Conservation (phyloP, 257 asterid genomes). For the Solanum paucissectum region DNA sequence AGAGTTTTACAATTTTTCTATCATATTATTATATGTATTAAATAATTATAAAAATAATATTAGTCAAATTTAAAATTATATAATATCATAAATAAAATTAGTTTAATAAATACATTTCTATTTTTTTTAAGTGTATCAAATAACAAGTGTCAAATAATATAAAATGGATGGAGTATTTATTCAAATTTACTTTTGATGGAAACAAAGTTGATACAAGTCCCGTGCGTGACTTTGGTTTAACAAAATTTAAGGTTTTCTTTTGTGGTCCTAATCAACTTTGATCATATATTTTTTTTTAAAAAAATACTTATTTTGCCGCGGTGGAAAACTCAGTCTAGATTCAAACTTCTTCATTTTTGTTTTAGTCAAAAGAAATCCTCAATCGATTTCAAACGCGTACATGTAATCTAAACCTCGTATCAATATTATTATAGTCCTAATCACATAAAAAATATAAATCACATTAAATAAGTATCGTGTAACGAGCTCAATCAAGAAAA, state of each 20-base stretch:
- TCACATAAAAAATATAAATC: not conserved
- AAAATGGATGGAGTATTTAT: not conserved
- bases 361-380: no score
- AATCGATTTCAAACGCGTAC: not conserved
- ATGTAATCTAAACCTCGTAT: not conserved
- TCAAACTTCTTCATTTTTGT: not conserved
- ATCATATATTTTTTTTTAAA: not conserved
- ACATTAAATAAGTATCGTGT: not conserved
- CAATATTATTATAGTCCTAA: not conserved
- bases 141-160: not conserved
- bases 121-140: not conserved
- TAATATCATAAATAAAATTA: no score
- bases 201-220: not conserved
- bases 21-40: not conserved
- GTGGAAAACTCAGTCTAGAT: not conserved
- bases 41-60: no score
- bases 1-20: no score
- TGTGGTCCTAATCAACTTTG: not conserved
- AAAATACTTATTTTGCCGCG: not conserved
- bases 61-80: no score
- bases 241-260: not conserved
- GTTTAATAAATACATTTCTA: not conserved
- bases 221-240: not conserved
- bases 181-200: not conserved
- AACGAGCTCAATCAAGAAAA: rapidly evolving